Conservation (phyloP, 1,284 basidiomycete species). For the Sanghuangporus baumii region DNA sequence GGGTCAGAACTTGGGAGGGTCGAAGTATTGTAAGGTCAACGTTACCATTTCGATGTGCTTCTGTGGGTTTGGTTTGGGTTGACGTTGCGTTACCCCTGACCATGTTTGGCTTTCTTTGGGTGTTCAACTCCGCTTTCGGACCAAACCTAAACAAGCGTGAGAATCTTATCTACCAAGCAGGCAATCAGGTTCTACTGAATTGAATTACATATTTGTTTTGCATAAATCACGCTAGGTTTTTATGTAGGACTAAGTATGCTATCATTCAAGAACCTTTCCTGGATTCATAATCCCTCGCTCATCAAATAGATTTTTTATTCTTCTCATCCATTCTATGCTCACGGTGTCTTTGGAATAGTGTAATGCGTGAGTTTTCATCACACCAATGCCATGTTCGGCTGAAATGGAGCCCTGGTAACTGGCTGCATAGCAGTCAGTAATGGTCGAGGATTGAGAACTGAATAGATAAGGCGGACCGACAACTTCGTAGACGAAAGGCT, state of each 20-base stretch:
- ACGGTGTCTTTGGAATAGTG: conserved; percentile 81
- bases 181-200: neutral
- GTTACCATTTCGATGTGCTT: conserved; percentile 11
- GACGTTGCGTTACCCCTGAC: neutral
- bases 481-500: conserved; percentile 95
- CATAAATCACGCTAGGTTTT: neutral
- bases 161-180: neutral
- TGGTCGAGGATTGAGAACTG: neutral
- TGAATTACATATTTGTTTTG: neutral
- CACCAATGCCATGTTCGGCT: conserved; percentile 94
- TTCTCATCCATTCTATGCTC: conserved; percentile 86
- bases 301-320: conserved; percentile 89
- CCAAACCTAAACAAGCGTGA: neutral
- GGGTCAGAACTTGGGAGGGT: neutral
- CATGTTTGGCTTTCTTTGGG: conserved; percentile 1
- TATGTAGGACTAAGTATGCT: neutral
- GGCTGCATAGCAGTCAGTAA: conserved; percentile 31
- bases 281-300: conserved; percentile 90
- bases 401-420: conserved; percentile 85
- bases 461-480: conserved; percentile 50
- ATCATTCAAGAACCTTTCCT: conserved; percentile 61
- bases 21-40: conserved; percentile 6
- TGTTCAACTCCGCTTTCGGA: neutral
- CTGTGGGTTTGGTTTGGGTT: conserved; percentile 6
- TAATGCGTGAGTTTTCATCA: conserved; percentile 92